Percentiles rank a stretch among this genome's conserved stretches.
phyloP scores from a whole-genome alignment of 495 filamentous ascomycete species.

The Tuber aestivum region DNA sequence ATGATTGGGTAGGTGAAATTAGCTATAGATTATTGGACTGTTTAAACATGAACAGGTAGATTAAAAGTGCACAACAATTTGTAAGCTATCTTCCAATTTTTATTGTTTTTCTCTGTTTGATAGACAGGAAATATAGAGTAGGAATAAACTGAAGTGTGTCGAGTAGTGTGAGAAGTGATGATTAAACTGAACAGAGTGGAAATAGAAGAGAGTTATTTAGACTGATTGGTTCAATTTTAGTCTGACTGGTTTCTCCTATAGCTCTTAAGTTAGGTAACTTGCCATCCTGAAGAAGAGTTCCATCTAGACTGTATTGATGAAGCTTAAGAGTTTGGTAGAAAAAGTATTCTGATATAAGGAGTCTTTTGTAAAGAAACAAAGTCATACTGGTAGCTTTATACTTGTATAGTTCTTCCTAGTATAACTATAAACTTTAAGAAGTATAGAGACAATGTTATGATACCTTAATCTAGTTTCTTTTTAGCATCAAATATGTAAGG shows the following conservation, averaged over 20 bases:
- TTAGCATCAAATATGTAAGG: constrained; percentile 16
- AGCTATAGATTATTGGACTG: no score
- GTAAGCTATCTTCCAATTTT: no score
- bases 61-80: no score
- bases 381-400: constrained; percentile 22
- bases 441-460: constrained; percentile 6
- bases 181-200: constrained; percentile 14
- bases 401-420: constrained; percentile 15
- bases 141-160: constrained; percentile 5
- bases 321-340: constrained; percentile 8
- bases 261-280: constrained; percentile 5
- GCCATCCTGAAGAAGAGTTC: constrained; percentile 9
- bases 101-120: no score
- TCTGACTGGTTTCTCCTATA: constrained; percentile 2
- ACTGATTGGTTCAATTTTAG: constrained; percentile 19
- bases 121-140: no score
- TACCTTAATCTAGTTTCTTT: constrained; percentile 20
- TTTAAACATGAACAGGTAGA: no score
- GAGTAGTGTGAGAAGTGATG: not conserved
- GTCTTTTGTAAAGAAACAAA: constrained; percentile 16
- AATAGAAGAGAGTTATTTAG: constrained; percentile 14
- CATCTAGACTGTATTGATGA: constrained; percentile 25
- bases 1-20: no score
- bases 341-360: constrained; percentile 9
- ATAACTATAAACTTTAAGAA: constrained; percentile 13